A percentile compares a stretch with the other conserved stretches of the same genome.
Evolutionary conservation across 352 stramenopile species (phyloP).

Genomic region (Phytophthora pistaciae): DNA sequence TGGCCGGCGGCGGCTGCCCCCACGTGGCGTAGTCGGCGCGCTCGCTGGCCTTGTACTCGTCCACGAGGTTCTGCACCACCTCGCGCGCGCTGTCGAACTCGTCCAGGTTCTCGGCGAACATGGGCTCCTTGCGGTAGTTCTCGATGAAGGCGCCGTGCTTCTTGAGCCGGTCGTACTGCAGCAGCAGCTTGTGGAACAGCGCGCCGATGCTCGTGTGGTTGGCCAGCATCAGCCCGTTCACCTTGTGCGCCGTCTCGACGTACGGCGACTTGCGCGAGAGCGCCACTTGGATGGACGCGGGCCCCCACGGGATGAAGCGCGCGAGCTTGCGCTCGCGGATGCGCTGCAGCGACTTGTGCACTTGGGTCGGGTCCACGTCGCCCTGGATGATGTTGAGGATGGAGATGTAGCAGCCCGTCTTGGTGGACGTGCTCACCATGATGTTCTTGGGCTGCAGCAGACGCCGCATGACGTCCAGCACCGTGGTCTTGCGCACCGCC

Average conservation of each 20-base stretch:
- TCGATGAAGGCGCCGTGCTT: conserved; percentile 99
- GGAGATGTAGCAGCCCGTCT: conserved; percentile 98
- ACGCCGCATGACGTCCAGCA: conserved; percentile 99
- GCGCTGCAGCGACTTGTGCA: conserved; percentile 99
- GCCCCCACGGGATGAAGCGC: conserved; percentile 99
- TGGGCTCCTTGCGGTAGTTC: conserved; percentile 98
- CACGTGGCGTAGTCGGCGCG: conserved; percentile 82
- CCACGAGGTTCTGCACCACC: conserved; percentile 85
- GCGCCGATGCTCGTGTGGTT: conserved; percentile 99
- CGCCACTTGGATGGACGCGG: conserved; percentile 98
- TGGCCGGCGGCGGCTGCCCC: conserved; percentile 42
- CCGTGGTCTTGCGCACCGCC: conserved; percentile 98
- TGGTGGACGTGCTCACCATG: conserved; percentile 98
- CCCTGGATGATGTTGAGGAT: conserved; percentile 99
- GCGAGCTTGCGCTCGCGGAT: conserved; percentile 98
- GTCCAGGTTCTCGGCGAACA: conserved; percentile 94
- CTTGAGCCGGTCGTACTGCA: conserved; percentile 98
- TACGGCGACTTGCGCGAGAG: conserved; percentile 98
- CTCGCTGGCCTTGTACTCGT: conserved; percentile 90
- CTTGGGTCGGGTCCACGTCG: conserved; percentile 97
- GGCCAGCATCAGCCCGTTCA: conserved; percentile 98
- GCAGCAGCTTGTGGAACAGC: conserved; percentile 91
- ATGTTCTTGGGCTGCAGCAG: conserved; percentile 98
- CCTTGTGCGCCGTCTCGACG: conserved; percentile 97
- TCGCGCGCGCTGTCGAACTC: conserved; percentile 89